Conservation (phyloP, 495 filamentous ascomycete species). For the Baudoinia panamericana region DNA sequence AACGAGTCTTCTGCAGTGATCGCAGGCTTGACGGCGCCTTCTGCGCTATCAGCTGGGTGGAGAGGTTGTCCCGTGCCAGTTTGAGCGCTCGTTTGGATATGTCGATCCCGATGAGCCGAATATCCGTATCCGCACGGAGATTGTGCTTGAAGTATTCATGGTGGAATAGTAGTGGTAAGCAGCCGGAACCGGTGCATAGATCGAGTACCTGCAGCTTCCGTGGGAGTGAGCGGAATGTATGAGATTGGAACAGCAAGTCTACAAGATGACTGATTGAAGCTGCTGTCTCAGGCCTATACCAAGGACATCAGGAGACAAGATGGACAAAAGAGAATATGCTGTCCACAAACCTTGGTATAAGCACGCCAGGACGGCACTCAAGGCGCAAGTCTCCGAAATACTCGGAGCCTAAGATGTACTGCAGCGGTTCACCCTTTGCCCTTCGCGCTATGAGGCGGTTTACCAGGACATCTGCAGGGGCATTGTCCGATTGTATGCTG, state of each 20-base stretch:
- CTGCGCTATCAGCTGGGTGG: background rate
- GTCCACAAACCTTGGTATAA: slow-evolving; percentile 61
- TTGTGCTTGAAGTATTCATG: slow-evolving; percentile 22
- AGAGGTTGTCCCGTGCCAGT: slow-evolving; percentile 49
- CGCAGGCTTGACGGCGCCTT: slow-evolving; percentile 31
- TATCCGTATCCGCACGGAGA: slow-evolving; percentile 6
- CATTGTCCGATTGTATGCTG: too few species aligned
- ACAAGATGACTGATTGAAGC: slow-evolving; percentile 21
- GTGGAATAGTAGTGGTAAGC: slow-evolving; percentile 66
- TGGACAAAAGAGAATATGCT: background rate
- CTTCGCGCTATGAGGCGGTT: too few species aligned
- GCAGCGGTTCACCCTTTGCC: slow-evolving; percentile 57
- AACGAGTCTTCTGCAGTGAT: slow-evolving; percentile 33
- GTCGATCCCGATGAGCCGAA: slow-evolving; percentile 40
- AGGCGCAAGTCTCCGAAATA: slow-evolving; percentile 79
- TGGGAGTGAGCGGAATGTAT: background rate
- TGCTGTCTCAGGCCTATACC: slow-evolving; percentile 29
- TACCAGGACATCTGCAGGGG: too few species aligned
- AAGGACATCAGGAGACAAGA: slow-evolving; percentile 2
- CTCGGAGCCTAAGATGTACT: slow-evolving; percentile 81
- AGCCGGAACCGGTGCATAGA: slow-evolving; percentile 81
- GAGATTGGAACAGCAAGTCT: background rate
- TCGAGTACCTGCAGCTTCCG: slow-evolving; percentile 52
- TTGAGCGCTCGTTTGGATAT: slow-evolving; percentile 46
- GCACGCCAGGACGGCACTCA: slow-evolving; percentile 55